These are phyloP conservation scores for Trichoderma sp. DNA, from an alignment of 2,329 filamentous ascomycete genomes.

Conservation along the genomic window DNA sequence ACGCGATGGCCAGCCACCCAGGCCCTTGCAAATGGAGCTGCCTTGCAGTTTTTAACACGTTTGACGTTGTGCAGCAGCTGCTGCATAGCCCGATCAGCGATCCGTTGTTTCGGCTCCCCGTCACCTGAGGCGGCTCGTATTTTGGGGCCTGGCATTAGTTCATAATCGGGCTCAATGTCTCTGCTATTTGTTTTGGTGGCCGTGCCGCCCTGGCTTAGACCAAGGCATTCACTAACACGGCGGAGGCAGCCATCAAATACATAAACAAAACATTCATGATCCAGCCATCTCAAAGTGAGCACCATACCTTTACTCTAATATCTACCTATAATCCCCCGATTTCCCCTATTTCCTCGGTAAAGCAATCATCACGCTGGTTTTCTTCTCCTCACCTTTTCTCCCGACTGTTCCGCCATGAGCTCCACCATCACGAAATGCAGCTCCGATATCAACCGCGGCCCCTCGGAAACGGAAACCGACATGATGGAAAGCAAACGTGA, in stretches of 20 bases:
- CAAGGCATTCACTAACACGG: background rate
- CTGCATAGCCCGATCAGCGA: background rate
- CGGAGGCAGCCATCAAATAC: conserved; percentile 3
- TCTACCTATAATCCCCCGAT: background rate
- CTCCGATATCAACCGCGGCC: background rate
- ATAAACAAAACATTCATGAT: background rate
- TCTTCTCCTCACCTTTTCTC: background rate
- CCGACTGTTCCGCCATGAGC: background rate
- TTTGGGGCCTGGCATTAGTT: background rate
- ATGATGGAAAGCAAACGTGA: background rate
- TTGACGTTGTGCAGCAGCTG: background rate
- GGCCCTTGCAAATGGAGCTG: conserved; percentile 4
- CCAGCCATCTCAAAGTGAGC: background rate
- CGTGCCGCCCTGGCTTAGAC: background rate
- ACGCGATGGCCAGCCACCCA: background rate
- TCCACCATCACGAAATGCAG: background rate
- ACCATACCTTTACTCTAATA: background rate
- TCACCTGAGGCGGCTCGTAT: conserved; percentile 3
- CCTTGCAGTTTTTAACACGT: conserved; percentile 6
- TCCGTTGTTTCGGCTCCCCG: background rate
- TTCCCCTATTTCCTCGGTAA: background rate
- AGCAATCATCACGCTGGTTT: background rate
- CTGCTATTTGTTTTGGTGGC: background rate
- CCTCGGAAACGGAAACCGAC: background rate
- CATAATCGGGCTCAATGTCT: background rate